These are phyloP conservation scores for Aureococcus anophagefferens DNA, from an alignment of 108 stramenopile genomes.

Conservation along the genomic window DNA sequence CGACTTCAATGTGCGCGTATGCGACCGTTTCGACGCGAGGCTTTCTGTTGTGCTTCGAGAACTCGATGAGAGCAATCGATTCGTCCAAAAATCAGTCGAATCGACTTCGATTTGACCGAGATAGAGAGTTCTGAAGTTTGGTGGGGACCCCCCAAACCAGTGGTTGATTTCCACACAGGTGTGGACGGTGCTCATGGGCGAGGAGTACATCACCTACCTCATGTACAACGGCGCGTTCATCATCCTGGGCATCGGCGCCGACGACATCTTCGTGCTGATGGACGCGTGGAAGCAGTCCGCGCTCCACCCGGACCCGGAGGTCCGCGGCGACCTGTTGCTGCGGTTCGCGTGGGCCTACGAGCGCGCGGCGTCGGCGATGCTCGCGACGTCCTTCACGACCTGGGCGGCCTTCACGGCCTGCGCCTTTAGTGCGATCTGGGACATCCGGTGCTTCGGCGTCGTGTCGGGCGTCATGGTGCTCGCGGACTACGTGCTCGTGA, in stretches of 20 bases:
- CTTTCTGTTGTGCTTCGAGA: too few species aligned
- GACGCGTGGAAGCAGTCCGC: slow-evolving; percentile 12
- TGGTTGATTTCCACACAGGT: too few species aligned
- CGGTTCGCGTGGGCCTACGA: slow-evolving; percentile 5
- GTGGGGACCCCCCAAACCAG: too few species aligned
- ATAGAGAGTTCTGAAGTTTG: too few species aligned
- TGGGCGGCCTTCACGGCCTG: slow-evolving; percentile 5
- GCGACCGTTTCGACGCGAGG: too few species aligned
- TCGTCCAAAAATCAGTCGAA: too few species aligned
- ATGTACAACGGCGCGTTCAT: slow-evolving; percentile 9
- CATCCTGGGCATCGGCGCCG: slow-evolving; percentile 18
- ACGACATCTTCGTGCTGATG: slow-evolving; percentile 20
- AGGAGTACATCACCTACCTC: not conserved
- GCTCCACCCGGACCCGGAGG: not conserved
- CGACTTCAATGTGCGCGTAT: too few species aligned
- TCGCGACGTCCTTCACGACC: slow-evolving; percentile 8
- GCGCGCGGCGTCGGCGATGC: slow-evolving; percentile 6
- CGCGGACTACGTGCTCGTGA: slow-evolving; percentile 9
- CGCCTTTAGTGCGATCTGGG: not conserved
- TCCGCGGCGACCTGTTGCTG: not conserved
- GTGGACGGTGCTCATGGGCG: not conserved
- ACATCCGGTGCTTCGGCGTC: slow-evolving; percentile 7
- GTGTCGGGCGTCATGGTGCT: slow-evolving; percentile 9
- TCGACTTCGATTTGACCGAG: too few species aligned
- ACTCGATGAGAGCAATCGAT: too few species aligned